These are phyloP conservation scores for Candida insectorum DNA, from an alignment of 805 yeast genomes.

Conservation along the genomic window DNA sequence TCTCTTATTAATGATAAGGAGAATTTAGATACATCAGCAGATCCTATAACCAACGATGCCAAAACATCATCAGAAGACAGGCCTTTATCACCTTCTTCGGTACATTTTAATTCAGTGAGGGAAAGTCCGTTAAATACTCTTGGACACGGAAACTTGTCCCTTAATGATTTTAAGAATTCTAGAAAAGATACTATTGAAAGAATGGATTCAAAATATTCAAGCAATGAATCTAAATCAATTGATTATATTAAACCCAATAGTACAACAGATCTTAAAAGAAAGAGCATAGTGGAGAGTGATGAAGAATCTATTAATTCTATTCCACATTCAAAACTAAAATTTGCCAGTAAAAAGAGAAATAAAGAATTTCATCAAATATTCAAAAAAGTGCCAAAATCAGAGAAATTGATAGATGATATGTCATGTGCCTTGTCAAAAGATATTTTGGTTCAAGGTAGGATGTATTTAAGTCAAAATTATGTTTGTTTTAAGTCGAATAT, in stretches of 20 bases:
- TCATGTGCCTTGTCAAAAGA: conserved; percentile 67
- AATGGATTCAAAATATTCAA: not conserved
- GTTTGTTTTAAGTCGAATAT: conserved; percentile 66
- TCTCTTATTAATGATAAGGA: conserved; percentile 6
- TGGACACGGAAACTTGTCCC: conserved; percentile 45
- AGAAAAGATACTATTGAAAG: conserved; percentile 12
- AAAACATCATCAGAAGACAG: too few relatives aligned
- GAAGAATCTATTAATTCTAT: conserved; percentile 6
- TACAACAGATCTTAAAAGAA: not conserved
- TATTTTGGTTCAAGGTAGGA: conserved; percentile 62
- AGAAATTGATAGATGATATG: conserved; percentile 56
- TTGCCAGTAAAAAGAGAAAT: conserved; percentile 51
- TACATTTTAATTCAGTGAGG: conserved; percentile 47
- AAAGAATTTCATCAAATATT: conserved; percentile 59
- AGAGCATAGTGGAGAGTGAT: conserved; percentile 3
- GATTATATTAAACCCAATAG: not conserved
- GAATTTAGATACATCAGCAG: not conserved
- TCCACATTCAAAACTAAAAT: conserved; percentile 15
- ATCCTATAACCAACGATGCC: not conserved
- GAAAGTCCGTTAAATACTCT: conserved; percentile 45
- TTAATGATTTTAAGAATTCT: conserved; percentile 15
- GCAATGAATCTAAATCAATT: not conserved
- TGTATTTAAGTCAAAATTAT: conserved; percentile 54
- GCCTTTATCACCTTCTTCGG: conserved; percentile 18
- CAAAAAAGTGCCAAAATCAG: conserved; percentile 47